Conservation (phyloP, 352 stramenopile species). For the Phytophthora pinifolia region DNA sequence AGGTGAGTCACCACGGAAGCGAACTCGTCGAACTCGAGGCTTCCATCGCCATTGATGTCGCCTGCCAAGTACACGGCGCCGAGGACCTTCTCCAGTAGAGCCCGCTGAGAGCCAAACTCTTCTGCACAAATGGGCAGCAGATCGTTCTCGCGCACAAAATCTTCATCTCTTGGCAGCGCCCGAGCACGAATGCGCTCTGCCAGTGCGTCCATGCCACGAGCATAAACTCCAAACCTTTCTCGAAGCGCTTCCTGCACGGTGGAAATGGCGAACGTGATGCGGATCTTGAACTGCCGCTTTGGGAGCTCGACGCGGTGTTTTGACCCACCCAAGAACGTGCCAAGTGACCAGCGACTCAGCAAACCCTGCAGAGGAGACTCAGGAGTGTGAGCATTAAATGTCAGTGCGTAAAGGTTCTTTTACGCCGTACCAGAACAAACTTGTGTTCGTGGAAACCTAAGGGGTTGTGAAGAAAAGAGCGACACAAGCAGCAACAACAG, state of each 20-base stretch:
- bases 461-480: slow-evolving; percentile 21
- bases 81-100: slow-evolving; percentile 67
- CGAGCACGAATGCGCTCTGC: slow-evolving; percentile 41
- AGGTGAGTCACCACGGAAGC: slow-evolving; percentile 58
- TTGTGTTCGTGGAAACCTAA: slow-evolving; percentile 78
- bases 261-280: slow-evolving; percentile 45
- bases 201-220: slow-evolving; percentile 50
- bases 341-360: slow-evolving; percentile 62
- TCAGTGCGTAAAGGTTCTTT: too few species aligned
- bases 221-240: slow-evolving; percentile 70
- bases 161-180: slow-evolving; percentile 42
- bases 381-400: too few species aligned
- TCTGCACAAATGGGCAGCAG: slow-evolving; percentile 60
- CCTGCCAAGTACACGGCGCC: slow-evolving; percentile 69
- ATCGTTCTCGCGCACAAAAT: slow-evolving; percentile 67
- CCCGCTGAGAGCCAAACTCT: slow-evolving; percentile 52
- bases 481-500: slow-evolving; percentile 11
- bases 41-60: slow-evolving; percentile 67
- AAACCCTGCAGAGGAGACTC: slow-evolving; percentile 47
- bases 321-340: slow-evolving; percentile 49
- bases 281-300: slow-evolving; percentile 63
- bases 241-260: slow-evolving; percentile 57
- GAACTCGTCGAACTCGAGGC: slow-evolving; percentile 78
- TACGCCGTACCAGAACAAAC: slow-evolving; percentile 53
- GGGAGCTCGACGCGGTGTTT: slow-evolving; percentile 59